Evolutionary conservation across 495 filamentous ascomycete genomes (phyloP), one percentile per base, ranked within the genome.

Genomic region (Penicillium dipodomyicola): DNA sequence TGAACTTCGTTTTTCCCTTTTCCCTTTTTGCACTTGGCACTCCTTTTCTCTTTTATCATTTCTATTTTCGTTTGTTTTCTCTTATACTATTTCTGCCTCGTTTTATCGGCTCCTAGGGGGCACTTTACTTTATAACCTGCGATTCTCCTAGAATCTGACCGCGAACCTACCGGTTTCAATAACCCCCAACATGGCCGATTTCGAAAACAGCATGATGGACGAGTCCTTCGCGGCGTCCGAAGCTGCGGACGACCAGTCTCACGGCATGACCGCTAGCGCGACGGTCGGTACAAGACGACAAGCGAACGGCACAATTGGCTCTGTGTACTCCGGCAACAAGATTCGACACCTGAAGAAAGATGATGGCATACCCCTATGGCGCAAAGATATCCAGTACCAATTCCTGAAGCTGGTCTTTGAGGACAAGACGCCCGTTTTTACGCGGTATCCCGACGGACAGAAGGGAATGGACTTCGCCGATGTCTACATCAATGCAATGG

Each of bases 401-500:
- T 98, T 98, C 62, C 82, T 98, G 55, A 87, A 85, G 64, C 82
- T 87, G 52, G 89, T 97, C 62, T 98, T 98, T 72, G 88, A 96
- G 66, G 85, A 97, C 69, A 80, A 88, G 53, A 83, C 81, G 12
- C 77, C 77, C n/a, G 90, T 89, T 60, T 98, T 98, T 70, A 96
- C 92, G 62, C 93, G 93, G 65, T 86, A 87, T 56, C 80, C 82
- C 9, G 87, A 91, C 55, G 77, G 79, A 44, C 80, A 84, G 46
- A 81, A 81, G 61, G 85, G 86, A 58, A 82, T 92, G 66, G 94
- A 87, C 60, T 98, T 98, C 67, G 91, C 94, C 29, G 91, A 98
- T 72, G 82, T 97, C 47, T 98, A 98, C 73, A 91, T 98, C 67
- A 92, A 97, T 72, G 91, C 93, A 41, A 98, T 98, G 94, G 92